These are phyloP conservation scores for Diplodia sapinea DNA, from an alignment of 2,329 filamentous ascomycete species.

Conservation along the genomic window DNA sequence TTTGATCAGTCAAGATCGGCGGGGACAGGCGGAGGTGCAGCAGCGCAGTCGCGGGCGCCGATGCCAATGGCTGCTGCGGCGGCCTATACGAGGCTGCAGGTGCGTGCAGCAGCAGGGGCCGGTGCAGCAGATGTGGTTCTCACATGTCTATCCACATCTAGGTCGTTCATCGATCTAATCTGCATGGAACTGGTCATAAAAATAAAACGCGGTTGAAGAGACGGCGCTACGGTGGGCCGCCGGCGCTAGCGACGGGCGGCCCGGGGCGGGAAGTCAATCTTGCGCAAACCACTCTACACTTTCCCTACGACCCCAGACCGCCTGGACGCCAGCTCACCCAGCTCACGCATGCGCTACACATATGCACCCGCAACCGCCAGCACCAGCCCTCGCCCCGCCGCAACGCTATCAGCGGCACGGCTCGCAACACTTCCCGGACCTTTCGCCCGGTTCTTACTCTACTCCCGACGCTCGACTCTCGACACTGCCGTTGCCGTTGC, in stretches of 20 bases:
- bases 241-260: slow-evolving; percentile 15
- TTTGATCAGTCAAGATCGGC: slow-evolving; percentile 3
- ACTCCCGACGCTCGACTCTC: slow-evolving; percentile 5
- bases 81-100: not conserved
- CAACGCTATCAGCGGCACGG: slow-evolving; percentile 24
- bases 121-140: not conserved
- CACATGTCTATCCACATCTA: slow-evolving; percentile 13
- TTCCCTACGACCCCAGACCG: not conserved
- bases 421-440: slow-evolving; percentile 23
- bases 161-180: slow-evolving; percentile 10
- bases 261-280: slow-evolving; percentile 28
- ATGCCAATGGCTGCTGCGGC: not conserved
- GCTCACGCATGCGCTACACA: slow-evolving; percentile 6
- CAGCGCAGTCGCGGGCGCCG: no score
- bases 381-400: slow-evolving; percentile 4
- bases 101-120: no score
- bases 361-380: not conserved
- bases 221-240: not conserved
- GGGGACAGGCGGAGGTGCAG: not conserved
- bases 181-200: slow-evolving; percentile 12
- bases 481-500: no score
- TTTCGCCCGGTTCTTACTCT: slow-evolving; percentile 27
- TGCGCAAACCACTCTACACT: slow-evolving; percentile 4
- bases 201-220: not conserved
- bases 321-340: no score